These are phyloP conservation scores for Dipteronia sinensis DNA, from an alignment of 345 rosid species.

Conservation along the genomic window DNA sequence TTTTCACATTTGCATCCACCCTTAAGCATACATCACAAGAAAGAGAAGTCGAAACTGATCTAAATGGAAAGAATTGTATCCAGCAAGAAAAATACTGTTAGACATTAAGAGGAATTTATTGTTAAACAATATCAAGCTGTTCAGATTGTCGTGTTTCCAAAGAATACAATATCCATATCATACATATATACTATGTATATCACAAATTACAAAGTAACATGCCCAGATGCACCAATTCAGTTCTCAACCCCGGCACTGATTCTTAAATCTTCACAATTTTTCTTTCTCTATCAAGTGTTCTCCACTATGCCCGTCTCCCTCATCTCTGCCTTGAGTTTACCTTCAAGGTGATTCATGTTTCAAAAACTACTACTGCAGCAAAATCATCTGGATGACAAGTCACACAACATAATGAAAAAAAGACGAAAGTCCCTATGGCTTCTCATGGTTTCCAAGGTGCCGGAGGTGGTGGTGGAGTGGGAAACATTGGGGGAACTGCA, in stretches of 20 bases:
- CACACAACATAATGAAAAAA: slow-evolving; percentile 20
- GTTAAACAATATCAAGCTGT: slow-evolving; percentile 20
- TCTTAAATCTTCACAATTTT: slow-evolving; percentile 9
- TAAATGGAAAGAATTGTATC: no score
- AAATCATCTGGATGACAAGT: slow-evolving; percentile 33
- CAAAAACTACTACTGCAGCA: slow-evolving; percentile 26
- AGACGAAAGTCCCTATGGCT: background rate
- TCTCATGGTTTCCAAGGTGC: slow-evolving; percentile 96
- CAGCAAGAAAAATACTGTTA: background rate
- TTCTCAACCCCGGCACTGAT: slow-evolving; percentile 1
- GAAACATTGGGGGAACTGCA: slow-evolving; percentile 93
- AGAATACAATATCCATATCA: slow-evolving; percentile 38
- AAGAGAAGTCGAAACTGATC: background rate
- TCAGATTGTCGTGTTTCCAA: slow-evolving; percentile 31
- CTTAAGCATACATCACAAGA: background rate
- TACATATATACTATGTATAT: slow-evolving; percentile 36
- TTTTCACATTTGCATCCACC: background rate
- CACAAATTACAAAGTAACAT: slow-evolving; percentile 29
- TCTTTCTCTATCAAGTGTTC: background rate
- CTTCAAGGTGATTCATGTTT: slow-evolving; percentile 24
- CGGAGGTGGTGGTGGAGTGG: slow-evolving; percentile 96
- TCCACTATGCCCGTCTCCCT: slow-evolving; percentile 8
- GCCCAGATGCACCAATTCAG: slow-evolving; percentile 24
- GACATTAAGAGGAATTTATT: slow-evolving; percentile 25
- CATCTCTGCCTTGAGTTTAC: background rate